Conservation (phyloP, 331 rosid species). For the Erythrophleum ivorense region DNA sequence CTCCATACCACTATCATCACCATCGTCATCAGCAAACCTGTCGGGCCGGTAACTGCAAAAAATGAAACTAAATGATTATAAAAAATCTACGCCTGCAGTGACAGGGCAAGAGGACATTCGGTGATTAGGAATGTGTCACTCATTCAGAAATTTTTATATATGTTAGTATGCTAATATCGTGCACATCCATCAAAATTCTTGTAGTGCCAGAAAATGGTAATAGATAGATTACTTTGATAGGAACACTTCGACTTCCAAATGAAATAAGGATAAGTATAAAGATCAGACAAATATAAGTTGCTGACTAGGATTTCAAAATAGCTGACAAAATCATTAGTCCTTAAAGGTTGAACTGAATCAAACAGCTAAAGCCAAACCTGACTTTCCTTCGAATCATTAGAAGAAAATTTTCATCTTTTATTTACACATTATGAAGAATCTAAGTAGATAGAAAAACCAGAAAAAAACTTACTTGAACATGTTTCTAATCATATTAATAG, state of each 20-base stretch:
- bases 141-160: not conserved
- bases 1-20: slow-evolving; percentile 66
- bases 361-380: no score
- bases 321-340: no score
- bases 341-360: no score
- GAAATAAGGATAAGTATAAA: not conserved
- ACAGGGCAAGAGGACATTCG: not conserved
- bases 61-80: slow-evolving; percentile 1
- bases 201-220: no score
- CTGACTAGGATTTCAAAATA: no score
- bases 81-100: no score
- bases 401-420: no score
- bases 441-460: not conserved
- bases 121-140: not conserved
- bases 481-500: slow-evolving; percentile 59
- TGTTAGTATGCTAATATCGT: not conserved
- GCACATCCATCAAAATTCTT: not conserved
- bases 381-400: no score
- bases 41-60: slow-evolving; percentile 63
- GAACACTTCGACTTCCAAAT: not conserved
- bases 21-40: slow-evolving; percentile 49
- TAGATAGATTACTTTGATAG: not conserved
- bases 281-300: no score
- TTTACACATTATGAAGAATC: no score
- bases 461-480: slow-evolving; percentile 58